Percentiles rank a stretch among this genome's conserved stretches.
These are phyloP conservation scores for Lecanoromycetidae sp. DNA, from an alignment of 2,329 filamentous ascomycete genomes.

Conservation along the genomic window DNA sequence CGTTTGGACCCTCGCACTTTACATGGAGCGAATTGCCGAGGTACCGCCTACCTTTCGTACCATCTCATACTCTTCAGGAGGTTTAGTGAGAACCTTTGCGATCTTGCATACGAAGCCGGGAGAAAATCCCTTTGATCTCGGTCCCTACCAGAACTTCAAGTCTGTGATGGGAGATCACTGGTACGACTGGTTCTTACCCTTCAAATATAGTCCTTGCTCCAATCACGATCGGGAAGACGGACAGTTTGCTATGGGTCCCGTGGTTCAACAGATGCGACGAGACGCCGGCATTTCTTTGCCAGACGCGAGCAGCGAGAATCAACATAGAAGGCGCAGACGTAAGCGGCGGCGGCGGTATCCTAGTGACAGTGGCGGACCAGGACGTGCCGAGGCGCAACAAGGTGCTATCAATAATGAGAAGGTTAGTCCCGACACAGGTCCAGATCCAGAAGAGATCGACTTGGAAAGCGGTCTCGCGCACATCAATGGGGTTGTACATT, in stretches of 20 bases:
- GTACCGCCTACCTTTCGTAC: slow-evolving; percentile 35
- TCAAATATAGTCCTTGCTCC: slow-evolving; percentile 57
- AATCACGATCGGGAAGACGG: slow-evolving; percentile 53
- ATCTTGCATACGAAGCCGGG: slow-evolving; percentile 61
- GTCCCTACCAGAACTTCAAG: slow-evolving; percentile 56
- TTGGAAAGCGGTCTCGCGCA: slow-evolving; percentile 3
- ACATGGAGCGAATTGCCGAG: slow-evolving; percentile 43
- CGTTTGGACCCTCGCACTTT: slow-evolving; percentile 62
- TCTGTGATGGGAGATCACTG: slow-evolving; percentile 63
- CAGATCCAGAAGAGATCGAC: slow-evolving; percentile 1
- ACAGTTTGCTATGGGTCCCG: slow-evolving; percentile 55
- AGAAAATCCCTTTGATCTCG: slow-evolving; percentile 79
- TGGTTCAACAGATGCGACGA: slow-evolving; percentile 45
- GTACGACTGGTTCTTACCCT: slow-evolving; percentile 69
- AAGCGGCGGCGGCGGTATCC: slow-evolving; percentile 5
- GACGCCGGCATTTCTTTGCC: slow-evolving; percentile 28
- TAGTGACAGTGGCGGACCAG: not conserved
- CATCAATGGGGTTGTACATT: not conserved
- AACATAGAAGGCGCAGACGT: slow-evolving; percentile 7
- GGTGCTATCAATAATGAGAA: not conserved
- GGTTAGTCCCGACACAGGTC: not conserved
- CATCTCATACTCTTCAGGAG: slow-evolving; percentile 46
- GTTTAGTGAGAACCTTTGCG: slow-evolving; percentile 54
- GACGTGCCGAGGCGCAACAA: not conserved
- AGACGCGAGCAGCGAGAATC: slow-evolving; percentile 2